Evolutionary conservation across 2,329 filamentous ascomycete genomes (phyloP), one percentile per base, ranked within the genome.

Genomic region (Neoscytalidium dimidiatum): DNA sequence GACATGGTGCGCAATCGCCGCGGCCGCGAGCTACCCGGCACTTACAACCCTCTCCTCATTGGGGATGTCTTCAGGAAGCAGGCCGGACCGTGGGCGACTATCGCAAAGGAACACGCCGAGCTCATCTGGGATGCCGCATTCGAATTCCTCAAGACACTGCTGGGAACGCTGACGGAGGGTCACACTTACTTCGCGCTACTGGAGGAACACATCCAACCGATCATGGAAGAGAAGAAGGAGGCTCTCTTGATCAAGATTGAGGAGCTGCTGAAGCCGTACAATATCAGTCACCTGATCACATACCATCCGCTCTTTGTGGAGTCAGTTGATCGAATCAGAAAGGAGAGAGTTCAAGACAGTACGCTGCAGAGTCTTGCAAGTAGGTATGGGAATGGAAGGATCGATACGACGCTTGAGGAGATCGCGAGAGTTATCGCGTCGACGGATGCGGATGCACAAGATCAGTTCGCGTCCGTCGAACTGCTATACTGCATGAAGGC

Each of bases 1-100:
- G 51, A 49, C 1, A 9, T 41, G 21, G 33, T 31, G 6, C 51
- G 51, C 14, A 76, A 76, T 41, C 81, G 74, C 4, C 78, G 86
- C 28, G 84, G 82, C 0, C 75, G 82, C 4, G 88, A 91, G 70
- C 74, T 91, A 0, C 85, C 86, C 0, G 86, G 88, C 0, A 85
- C 79, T 0, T 89, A 87, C 72, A 88, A 88, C 66, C 83, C 87
- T 0, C 71, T 86, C 62, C 76, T 90, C 9, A 80, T 90, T 0
- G 77, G 78, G 0, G 83, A 89, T 23, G 72, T 91, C 0, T 91
- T 91, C 70, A 76, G 76, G 21, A 82, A 88, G 51, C 87, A 90
- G 65, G 86, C 82, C 0, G 63, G 68, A 6, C 83, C 82, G 0
- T 91, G 87, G 88, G 72, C 80, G 46, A 31, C 64, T 0, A 79